A percentile compares a stretch with the other conserved stretches of the same genome.
These are phyloP conservation scores for Heterobasidion occidentale DNA, from an alignment of 1,284 basidiomycete genomes.

Conservation along the genomic window DNA sequence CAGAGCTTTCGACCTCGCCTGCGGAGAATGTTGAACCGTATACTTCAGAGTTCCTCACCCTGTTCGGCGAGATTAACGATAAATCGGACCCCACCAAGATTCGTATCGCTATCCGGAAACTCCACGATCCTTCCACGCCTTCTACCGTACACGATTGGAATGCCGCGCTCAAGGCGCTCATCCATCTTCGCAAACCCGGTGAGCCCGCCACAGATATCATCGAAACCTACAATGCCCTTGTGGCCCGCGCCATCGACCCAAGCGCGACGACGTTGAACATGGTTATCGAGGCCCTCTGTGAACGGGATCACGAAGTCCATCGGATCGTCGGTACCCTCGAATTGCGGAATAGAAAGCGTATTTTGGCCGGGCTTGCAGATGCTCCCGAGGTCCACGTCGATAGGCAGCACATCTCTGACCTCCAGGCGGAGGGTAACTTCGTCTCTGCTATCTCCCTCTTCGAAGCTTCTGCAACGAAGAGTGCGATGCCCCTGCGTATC, in stretches of 20 bases:
- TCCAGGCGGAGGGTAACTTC: slow-evolving; percentile 66
- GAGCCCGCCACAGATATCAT: slow-evolving; percentile 55
- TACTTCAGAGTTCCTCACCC: not conserved
- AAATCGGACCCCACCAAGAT: slow-evolving; percentile 3
- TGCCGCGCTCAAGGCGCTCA: slow-evolving; percentile 50
- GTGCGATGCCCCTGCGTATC: slow-evolving; percentile 27
- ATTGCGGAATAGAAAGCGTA: slow-evolving; percentile 31
- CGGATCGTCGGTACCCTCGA: slow-evolving; percentile 37
- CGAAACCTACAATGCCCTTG: slow-evolving; percentile 72
- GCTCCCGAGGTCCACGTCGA: slow-evolving; percentile 19
- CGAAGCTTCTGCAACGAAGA: slow-evolving; percentile 41
- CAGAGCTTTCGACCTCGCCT: not conserved
- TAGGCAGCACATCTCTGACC: slow-evolving; percentile 27
- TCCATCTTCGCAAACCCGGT: slow-evolving; percentile 38
- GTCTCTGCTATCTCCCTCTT: slow-evolving; percentile 67
- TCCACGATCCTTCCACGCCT: slow-evolving; percentile 9
- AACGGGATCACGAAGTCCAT: slow-evolving; percentile 67
- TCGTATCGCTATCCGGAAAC: slow-evolving; percentile 11
- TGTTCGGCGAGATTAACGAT: not conserved
- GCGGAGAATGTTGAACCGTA: not conserved
- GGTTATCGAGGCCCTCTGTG: slow-evolving; percentile 63
- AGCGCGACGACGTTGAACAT: slow-evolving; percentile 61
- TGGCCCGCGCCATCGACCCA: slow-evolving; percentile 59
- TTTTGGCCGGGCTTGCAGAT: slow-evolving; percentile 14
- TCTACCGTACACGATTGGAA: slow-evolving; percentile 52